Evolutionary conservation across 805 yeast genomes (phyloP).

Genomic region (Schwanniomyces pseudopolymorphus): DNA sequence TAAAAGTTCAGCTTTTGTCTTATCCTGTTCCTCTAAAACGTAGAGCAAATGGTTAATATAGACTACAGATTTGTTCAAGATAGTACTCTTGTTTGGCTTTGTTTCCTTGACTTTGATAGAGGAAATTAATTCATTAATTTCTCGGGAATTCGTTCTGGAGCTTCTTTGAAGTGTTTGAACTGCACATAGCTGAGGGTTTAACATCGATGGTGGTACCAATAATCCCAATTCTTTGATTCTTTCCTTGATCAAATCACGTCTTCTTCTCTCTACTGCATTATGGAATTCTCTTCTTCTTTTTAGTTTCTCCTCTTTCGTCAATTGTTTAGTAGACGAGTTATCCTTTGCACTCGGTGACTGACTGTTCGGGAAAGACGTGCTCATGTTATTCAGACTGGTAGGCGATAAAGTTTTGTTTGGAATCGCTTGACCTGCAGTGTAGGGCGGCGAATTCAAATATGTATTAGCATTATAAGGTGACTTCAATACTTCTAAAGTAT

Average conservation of each 20-base stretch:
- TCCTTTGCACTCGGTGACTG: slow-evolving; percentile 10
- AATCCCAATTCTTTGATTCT: slow-evolving; percentile 80
- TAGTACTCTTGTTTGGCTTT: slow-evolving; percentile 81
- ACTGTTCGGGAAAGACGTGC: slow-evolving; percentile 30
- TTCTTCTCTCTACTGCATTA: slow-evolving; percentile 89
- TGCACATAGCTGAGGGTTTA: slow-evolving; percentile 47
- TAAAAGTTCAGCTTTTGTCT: slow-evolving; percentile 42
- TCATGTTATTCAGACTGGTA: slow-evolving; percentile 19
- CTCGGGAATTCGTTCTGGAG: slow-evolving; percentile 26
- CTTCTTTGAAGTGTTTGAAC: slow-evolving; percentile 41
- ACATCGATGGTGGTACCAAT: slow-evolving; percentile 74
- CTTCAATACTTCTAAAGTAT: slow-evolving; percentile 33
- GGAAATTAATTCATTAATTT: slow-evolving; percentile 34
- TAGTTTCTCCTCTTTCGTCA: slow-evolving; percentile 66
- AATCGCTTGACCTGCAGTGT: slow-evolving; percentile 19
- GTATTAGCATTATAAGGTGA: slow-evolving; percentile 29
- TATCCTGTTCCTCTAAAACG: slow-evolving; percentile 58
- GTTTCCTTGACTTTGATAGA: slow-evolving; percentile 56
- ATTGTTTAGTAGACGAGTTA: slow-evolving; percentile 29
- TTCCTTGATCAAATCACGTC: slow-evolving; percentile 88
- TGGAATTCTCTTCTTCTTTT: slow-evolving; percentile 84
- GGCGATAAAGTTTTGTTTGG: slow-evolving; percentile 28
- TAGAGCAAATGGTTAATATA: slow-evolving; percentile 67
- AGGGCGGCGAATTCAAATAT: slow-evolving; percentile 40
- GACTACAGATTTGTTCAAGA: slow-evolving; percentile 75